phyloP scores from a whole-genome alignment of 805 yeast genomes.

The Cyberlindnera euphorbiae region DNA sequence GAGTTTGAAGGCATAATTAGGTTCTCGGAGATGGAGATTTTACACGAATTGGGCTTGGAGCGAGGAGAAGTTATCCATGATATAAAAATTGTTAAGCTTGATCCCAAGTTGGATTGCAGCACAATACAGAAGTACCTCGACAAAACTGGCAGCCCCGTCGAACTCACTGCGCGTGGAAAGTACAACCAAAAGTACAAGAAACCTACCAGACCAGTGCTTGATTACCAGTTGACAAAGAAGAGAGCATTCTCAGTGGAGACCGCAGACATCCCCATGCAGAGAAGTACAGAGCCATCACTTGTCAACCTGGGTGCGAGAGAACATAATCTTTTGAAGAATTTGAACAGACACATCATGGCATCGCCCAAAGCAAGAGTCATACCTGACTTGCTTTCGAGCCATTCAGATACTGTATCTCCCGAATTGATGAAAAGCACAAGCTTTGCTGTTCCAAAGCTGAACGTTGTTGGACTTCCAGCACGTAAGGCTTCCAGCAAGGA shows the following conservation, averaged over 20 bases:
- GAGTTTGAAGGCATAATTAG: constrained; percentile 30
- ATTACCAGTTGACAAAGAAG: no score
- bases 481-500: no score
- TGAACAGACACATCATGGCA: constrained; percentile 9
- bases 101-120: constrained; percentile 23
- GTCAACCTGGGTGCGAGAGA: no score
- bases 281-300: no score
- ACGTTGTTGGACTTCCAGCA: no score
- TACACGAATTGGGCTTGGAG: constrained; percentile 27
- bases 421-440: no score
- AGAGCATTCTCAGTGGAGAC: no score
- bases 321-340: constrained; percentile 3
- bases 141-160: constrained; percentile 17
- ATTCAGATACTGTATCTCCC: neutral
- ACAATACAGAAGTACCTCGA: constrained; percentile 23
- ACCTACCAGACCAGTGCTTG: constrained; percentile 4
- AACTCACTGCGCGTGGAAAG: constrained; percentile 31
- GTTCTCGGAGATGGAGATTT: constrained; percentile 26
- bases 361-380: constrained; percentile 19
- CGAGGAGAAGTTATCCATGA: constrained; percentile 26
- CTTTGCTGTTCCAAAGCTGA: no score
- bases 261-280: no score
- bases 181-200: constrained; percentile 21
- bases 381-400: constrained; percentile 21
- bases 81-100: constrained; percentile 28